Evolutionary conservation across 345 rosid genomes (phyloP).

Genomic region (Hibiscus mutabilis): DNA sequence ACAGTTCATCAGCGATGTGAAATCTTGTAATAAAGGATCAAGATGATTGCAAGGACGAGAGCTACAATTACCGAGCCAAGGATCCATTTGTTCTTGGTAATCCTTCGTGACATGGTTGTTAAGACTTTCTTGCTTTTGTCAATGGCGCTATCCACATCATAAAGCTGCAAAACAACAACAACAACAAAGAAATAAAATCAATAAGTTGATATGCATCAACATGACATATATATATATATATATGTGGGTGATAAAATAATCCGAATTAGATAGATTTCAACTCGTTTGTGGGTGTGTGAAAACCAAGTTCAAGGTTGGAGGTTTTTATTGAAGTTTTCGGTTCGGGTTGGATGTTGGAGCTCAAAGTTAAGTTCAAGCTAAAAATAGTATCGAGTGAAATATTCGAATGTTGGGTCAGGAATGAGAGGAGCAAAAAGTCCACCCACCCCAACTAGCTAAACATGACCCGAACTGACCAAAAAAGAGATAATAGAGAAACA

Average conservation of each 20-base stretch:
- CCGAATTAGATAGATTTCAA: neutral
- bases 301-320: too few relatives aligned
- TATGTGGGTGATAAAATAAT: too few relatives aligned
- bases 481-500: neutral
- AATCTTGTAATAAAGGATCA: conserved; percentile 62
- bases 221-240: neutral
- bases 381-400: neutral
- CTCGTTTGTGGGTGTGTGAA: too few relatives aligned
- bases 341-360: neutral
- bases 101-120: conserved; percentile 65
- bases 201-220: neutral
- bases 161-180: conserved; percentile 38
- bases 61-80: conserved; percentile 49
- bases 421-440: neutral
- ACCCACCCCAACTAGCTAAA: neutral
- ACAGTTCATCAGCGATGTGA: conserved; percentile 24
- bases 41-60: conserved; percentile 52
- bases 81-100: conserved; percentile 77
- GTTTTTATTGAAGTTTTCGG: too few relatives aligned
- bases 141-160: conserved; percentile 80
- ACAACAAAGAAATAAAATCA: neutral
- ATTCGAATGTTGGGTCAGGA: neutral
- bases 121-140: conserved; percentile 78
- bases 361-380: neutral
- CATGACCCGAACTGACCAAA: neutral